Conservation (phyloP, 805 yeast species). For the Blastobotrys attinorum region DNA sequence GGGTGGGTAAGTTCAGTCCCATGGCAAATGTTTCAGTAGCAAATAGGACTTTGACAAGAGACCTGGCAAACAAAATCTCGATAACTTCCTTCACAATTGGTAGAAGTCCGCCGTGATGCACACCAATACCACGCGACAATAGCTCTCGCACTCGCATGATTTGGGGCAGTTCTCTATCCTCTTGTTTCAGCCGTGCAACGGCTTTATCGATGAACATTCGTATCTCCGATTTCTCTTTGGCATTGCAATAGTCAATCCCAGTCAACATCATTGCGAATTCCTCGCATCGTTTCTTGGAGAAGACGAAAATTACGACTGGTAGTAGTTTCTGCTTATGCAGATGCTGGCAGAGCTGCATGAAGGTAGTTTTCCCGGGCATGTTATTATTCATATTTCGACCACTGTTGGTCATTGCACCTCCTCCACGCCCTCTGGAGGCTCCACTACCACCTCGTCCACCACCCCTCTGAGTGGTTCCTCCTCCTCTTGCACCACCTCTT, state of each 20-base stretch:
- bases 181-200: conserved; percentile 76
- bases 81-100: conserved; percentile 92
- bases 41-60: conserved; percentile 81
- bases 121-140: conserved; percentile 86
- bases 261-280: conserved; percentile 77
- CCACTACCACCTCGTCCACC: conserved; percentile 18
- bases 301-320: conserved; percentile 91
- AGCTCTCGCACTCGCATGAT: conserved; percentile 74
- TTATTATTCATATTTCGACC: conserved; percentile 33
- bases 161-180: conserved; percentile 91
- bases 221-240: conserved; percentile 82
- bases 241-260: conserved; percentile 70
- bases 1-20: conserved; percentile 95
- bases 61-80: conserved; percentile 82
- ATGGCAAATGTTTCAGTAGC: conserved; percentile 98
- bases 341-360: conserved; percentile 66
- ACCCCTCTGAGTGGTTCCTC: conserved; percentile 33
- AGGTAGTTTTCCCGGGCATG: conserved; percentile 72
- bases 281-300: conserved; percentile 89
- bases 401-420: background rate
- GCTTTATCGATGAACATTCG: conserved; percentile 92
- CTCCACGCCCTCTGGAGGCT: background rate
- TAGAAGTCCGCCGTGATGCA: conserved; percentile 88
- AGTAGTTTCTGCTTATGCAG: conserved; percentile 60
- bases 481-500: conserved; percentile 26